Base-by-base conservation (phyloP, 2,329 filamentous ascomycete genomes). In the Drechslera avenae region DNA sequence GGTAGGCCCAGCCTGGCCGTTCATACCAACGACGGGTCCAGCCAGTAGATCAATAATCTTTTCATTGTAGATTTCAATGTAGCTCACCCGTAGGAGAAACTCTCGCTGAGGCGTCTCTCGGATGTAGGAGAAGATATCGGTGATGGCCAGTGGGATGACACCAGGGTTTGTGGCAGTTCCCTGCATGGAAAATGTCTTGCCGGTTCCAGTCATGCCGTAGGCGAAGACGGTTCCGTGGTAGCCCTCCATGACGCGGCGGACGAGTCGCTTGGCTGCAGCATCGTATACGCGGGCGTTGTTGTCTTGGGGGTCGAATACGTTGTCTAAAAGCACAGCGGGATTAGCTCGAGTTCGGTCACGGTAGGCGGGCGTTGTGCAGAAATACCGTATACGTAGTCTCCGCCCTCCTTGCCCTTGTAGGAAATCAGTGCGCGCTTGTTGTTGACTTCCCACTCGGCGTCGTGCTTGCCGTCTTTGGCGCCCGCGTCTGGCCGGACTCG, bases 111-210 rank as follows among this genome's bases (percentile, higher is more conserved):
- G 94, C 1, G 94, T 97, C 76, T 99, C 94, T 50, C 94, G 88
- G 62, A 99, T 99, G 73, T 97, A 99, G 0, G 94, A 97, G 74
- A 99, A 99, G 44, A 99, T 99, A 70, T 99, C 94, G 56, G 94
- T 97, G 64, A 99, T 97, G 32, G 94, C 94, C 32, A 97, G 81
- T 5, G 94, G 94, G 48, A 99, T 99, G 21, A 99, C 94, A 77
- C 94, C 94, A 1, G 94, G 94, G 32, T 91, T 96, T 2, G 90
- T 90, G 37, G 92, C 91, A 9, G 94, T 99, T 63, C 94, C 94
- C 78, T 99, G 94, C 94, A 99, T 99, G 32, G 93, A 97, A 73
- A 97, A 99, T 0, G 94, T 99, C 78, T 99, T 99, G 62, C 94
- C 94, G 0, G 94, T 97, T 56, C 94, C 94, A 3, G 94, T 99